These are phyloP conservation scores for Aegilops speltoides DNA, from an alignment of 176 grass and related monocot genomes.

Conservation along the genomic window DNA sequence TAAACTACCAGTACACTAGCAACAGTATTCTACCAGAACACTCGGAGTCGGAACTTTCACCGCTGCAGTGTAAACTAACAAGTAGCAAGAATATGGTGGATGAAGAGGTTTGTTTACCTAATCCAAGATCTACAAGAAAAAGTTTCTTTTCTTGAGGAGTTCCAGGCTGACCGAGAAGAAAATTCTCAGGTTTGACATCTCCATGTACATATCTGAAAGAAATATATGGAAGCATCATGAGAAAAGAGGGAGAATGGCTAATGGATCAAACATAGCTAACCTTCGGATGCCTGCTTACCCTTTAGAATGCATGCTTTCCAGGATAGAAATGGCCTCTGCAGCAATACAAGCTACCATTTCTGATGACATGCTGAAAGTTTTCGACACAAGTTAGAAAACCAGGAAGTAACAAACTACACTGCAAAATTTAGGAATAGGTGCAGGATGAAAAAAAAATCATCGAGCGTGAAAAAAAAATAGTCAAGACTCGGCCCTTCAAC, in stretches of 20 bases:
- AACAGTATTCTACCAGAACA: background rate
- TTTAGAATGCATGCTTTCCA: conserved; percentile 89
- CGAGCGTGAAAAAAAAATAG: background rate
- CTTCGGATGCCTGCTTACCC: conserved; percentile 38
- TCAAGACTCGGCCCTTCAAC: background rate
- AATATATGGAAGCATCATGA: background rate
- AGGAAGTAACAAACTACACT: background rate
- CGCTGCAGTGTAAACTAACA: background rate
- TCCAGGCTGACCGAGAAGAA: conserved; percentile 80
- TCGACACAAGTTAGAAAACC: conserved; percentile 16
- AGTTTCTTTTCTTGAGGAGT: conserved; percentile 89
- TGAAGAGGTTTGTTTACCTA: conserved; percentile 47
- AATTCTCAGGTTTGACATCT: conserved; percentile 89
- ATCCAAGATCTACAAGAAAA: conserved; percentile 91
- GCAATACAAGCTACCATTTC: conserved; percentile 95
- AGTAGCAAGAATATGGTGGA: background rate
- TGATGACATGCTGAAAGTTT: conserved; percentile 71
- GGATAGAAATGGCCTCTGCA: conserved; percentile 73
- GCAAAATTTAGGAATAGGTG: background rate
- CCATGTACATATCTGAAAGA: conserved; percentile 77
- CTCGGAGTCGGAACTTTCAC: background rate
- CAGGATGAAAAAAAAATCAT: background rate
- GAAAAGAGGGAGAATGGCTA: background rate
- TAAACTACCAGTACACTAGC: background rate
- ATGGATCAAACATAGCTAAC: conserved; percentile 1